Evolutionary conservation across 176 grass and related monocot genomes (phyloP), one percentile per base, ranked within the genome.

Genomic region (Aegilops umbellulata): DNA sequence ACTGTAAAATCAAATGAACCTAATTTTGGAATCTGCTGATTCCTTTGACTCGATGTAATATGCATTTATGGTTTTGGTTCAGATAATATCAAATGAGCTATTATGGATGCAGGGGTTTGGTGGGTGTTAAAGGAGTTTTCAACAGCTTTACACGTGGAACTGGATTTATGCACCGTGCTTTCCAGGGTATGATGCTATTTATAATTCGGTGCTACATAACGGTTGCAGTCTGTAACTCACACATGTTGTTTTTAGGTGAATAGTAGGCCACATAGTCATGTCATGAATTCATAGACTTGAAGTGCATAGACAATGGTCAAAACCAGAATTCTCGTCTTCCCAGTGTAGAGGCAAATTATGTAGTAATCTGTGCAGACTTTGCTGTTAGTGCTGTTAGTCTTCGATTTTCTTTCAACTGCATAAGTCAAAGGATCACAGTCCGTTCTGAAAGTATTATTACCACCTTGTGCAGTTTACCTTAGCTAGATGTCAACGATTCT

Each of bases 151-250:
- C 97, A 55, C 97, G 97, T 78, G 97, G 97, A 85, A 95, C 88
- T 94, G 97, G 97, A 82, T 98, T 98, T 91, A 98, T 98, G 97
- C 97, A 98, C 58, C 93, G 97, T 73, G 97, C 97, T 86, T 98
- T 98, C 47, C 82, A 92, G 63, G 83, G 97, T 98, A 98, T 88
- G 89, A 70, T 77, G 70, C 49, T 84, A 69, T 42, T 88, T 73
- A 75, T 78, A 49, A 49, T 86, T 77, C 12, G 73, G 55, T 83
- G 32, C 34, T 66, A 67, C 16, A 77, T 72, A 27, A 60, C 11
- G 19, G 30, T 82, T 85, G 24, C 64, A 65, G 64, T 70, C 41
- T 26, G 8, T 77, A 82, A 53, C 62, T 86, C 23, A 36, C 47
- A 17, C 60, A 14, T 82, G 12, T 80, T 31, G 24, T 29, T 17